Base-by-base conservation (phyloP, 2,329 filamentous ascomycete genomes). In the Cucurbitaria berberidis region DNA sequence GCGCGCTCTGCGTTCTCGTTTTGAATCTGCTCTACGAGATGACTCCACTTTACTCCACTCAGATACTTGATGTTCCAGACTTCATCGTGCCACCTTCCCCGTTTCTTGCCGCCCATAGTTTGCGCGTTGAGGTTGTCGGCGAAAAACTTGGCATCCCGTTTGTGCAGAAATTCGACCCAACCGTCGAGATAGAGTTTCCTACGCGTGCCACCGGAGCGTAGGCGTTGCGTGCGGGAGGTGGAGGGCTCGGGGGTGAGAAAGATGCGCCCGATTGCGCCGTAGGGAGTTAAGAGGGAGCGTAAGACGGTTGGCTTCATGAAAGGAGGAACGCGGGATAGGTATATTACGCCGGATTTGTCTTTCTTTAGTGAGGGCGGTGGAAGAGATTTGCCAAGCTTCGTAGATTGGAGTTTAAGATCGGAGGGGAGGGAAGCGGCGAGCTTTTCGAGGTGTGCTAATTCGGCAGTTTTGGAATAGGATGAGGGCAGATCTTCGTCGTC, bases 261-360 rank as follows among this genome's bases (percentile, higher is more conserved):
- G 51, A 92, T 87, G 64, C 89, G 87, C 67, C 89, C 89, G 68
- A 93, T 85, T 34, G 81, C 80, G 55, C 91, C 91, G 75, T 91
- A 91, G 9, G 87, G 88, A 56, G 87, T 82, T 48, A 95, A 84
- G 13, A 92, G 85, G 16, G 87, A 86, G 60, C 89, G 86, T 35
- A 95, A 81, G 69, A 93, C 93, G 45, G 82, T 79, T 6, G 90
- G 90, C 67, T 92, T 93, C 90, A 96, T 95, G 75, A 93, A 96
- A 0, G 91, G 91, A 3, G 91, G 91, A 58, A 95, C 85, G 53
- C 91, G 86, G 4, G 90, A 93, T 57, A 96, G 81, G 77, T 95
- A 96, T 55, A 95, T 81, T 11, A 96, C 89, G 58, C 91, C 91
- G 0, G 89, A 91, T 70, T 87, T 89, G 63, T 77, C 89, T 87